These are phyloP conservation scores for Gossypium armourianum DNA, from an alignment of 441 rosid genomes.

Conservation along the genomic window DNA sequence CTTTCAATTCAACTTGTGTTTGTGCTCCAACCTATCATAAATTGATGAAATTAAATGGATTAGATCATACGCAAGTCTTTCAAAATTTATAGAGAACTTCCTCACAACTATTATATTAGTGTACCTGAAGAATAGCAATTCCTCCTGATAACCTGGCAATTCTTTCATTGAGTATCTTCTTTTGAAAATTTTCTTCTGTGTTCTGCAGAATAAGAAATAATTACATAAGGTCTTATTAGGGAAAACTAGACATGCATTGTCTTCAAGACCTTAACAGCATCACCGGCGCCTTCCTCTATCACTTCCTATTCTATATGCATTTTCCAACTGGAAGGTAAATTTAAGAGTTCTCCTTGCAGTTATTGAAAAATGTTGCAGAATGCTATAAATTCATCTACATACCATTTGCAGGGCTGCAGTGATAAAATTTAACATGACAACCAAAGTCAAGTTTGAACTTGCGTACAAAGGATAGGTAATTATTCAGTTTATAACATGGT, in stretches of 20 bases:
- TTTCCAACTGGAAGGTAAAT: neutral
- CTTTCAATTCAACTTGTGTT: conserved; percentile 75
- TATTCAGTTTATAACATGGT: no score
- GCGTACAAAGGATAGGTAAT: no score
- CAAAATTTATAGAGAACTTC: neutral
- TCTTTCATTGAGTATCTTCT: conserved; percentile 73
- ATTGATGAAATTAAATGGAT: conserved; percentile 11
- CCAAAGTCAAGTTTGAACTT: neutral
- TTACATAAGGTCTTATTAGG: neutral
- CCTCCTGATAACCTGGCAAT: conserved; percentile 73
- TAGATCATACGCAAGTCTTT: neutral
- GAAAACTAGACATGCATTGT: neutral
- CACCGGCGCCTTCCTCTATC: neutral
- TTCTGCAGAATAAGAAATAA: conserved; percentile 34
- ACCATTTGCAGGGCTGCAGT: neutral
- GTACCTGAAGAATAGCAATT: conserved; percentile 74
- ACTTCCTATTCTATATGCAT: neutral
- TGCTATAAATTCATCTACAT: neutral
- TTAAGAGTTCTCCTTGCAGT: neutral
- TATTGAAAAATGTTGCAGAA: neutral
- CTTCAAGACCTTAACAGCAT: neutral
- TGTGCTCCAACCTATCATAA: conserved; percentile 72
- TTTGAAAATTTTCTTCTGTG: conserved; percentile 51
- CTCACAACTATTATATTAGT: conserved; percentile 3
- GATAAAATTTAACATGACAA: neutral